These are phyloP conservation scores for Dipteronia dyeriana DNA, from an alignment of 345 rosid species.

Conservation along the genomic window DNA sequence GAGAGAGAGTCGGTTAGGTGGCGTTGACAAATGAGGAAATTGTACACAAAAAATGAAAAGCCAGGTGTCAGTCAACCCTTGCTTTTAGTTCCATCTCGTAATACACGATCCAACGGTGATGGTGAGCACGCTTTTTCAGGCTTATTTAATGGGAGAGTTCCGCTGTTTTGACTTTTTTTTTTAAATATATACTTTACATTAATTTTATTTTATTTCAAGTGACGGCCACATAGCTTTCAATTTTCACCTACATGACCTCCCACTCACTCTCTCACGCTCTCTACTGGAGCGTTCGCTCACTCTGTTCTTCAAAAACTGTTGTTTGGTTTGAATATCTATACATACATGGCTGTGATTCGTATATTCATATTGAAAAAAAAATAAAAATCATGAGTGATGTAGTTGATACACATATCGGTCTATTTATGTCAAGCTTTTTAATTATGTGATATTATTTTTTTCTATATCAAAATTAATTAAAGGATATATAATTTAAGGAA, in stretches of 20 bases:
- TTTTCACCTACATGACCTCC: neutral
- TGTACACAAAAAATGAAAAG: neutral
- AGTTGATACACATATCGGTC: no score
- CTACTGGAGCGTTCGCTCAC: neutral
- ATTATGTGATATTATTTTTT: no score
- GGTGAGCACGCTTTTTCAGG: constrained; percentile 37
- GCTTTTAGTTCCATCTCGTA: constrained; percentile 1
- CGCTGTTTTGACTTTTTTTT: constrained; percentile 46
- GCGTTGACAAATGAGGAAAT: constrained; percentile 29
- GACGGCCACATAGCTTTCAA: neutral
- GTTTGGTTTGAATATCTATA: no score
- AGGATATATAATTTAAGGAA: no score
- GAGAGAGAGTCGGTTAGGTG: constrained; percentile 21
- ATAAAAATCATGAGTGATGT: no score
- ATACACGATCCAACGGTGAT: constrained; percentile 55
- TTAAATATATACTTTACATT: neutral
- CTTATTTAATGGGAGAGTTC: constrained; percentile 27
- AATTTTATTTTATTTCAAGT: constrained; percentile 9
- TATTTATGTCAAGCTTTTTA: no score
- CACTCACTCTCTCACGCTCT: neutral
- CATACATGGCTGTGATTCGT: no score
- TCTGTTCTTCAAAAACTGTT: no score
- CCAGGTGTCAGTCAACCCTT: constrained; percentile 40
- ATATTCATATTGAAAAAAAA: no score
- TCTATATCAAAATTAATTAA: no score